Evolutionary conservation across 2,329 filamentous ascomycete genomes (phyloP).

Genomic region (Alternaria metachromatica): DNA sequence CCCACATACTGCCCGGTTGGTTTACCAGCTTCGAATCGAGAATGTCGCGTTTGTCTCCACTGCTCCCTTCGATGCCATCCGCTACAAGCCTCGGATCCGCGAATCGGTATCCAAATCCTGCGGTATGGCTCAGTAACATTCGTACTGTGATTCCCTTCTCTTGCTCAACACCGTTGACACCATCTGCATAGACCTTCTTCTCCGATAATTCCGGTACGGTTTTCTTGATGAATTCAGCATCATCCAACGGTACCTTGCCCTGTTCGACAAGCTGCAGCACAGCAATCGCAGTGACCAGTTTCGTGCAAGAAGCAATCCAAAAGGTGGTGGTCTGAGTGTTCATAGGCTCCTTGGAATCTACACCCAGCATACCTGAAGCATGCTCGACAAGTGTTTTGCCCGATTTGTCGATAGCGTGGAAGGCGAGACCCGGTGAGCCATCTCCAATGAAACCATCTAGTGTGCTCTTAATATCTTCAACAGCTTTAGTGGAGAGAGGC

Average conservation of each 20-base stretch:
- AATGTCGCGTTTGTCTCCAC: constrained; percentile 56
- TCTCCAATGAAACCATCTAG: constrained; percentile 41
- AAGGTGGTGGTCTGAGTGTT: constrained; percentile 64
- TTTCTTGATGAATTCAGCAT: constrained; percentile 41
- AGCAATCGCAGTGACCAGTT: constrained; percentile 44
- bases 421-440: constrained; percentile 54
- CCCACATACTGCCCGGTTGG: constrained; percentile 68
- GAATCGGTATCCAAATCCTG: constrained; percentile 58
- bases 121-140: constrained; percentile 60
- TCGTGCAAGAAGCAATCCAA: constrained; percentile 62
- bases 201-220: constrained; percentile 47
- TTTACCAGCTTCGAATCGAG: constrained; percentile 62
- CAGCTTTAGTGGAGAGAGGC: constrained; percentile 39
- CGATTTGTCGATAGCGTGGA: constrained; percentile 54
- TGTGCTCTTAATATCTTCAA: constrained; percentile 45
- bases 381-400: constrained; percentile 52
- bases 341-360: constrained; percentile 59
- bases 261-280: constrained; percentile 48
- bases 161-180: constrained; percentile 46
- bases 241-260: constrained; percentile 46
- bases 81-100: constrained; percentile 55
- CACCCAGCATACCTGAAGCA: constrained; percentile 51
- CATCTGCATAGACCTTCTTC: constrained; percentile 50
- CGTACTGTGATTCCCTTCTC: constrained; percentile 56
- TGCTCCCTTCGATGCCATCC: constrained; percentile 45